Evolutionary conservation across 2,329 filamentous ascomycete species (phyloP), one percentile per base, ranked within the genome.

Genomic region (Canariomyces notabilis): DNA sequence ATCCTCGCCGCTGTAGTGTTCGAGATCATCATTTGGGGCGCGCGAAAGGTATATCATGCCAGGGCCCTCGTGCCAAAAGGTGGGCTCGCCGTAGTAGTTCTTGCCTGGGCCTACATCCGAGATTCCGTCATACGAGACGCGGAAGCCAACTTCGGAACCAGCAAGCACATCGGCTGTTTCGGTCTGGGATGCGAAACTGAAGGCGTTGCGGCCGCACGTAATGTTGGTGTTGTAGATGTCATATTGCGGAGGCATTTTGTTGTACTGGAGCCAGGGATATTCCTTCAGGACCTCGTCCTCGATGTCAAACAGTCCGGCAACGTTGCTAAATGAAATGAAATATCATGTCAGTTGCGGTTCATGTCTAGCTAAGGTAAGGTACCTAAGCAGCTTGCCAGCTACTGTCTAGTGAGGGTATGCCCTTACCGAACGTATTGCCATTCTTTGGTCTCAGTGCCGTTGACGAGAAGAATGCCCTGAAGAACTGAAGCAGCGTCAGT

Each of bases 101-200:
- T 45, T 6, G 20, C n/a, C n/a, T n/a, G n/a, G n/a, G n/a, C n/a
- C n/a, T n/a, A n/a, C n/a, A n/a, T n/a, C n/a, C n/a, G n/a, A n/a
- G n/a, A n/a, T n/a, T n/a, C 41, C 37, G 21, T 49, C 37, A n/a
- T 23, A 23, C 4, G 37, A 45, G 16, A 49, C 47, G 2, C 47
- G 37, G 20, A 49, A 49, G 7, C 47, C 47, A 19, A 49, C 47
- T 26, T 49, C 47, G 19, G 42, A 36, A 15, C 47, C 47, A 23
- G 47, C 47, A 18, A 49, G 32, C 14, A 49, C 37, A 33, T 49
- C 47, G 14, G 42, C 47, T 9, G 42, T 49, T 19, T 45, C 20
- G 18, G 47, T 49, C 12, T 12, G 19, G 34, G 32, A 8, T 3
- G 47, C 46, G 16, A 38, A 20, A 22, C n/a, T 19, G 29, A 46